A percentile compares a stretch with the other conserved stretches of the same genome.
phyloP scores from a whole-genome alignment of 2,329 filamentous ascomycete species.

The Ophiostoma populinum region DNA sequence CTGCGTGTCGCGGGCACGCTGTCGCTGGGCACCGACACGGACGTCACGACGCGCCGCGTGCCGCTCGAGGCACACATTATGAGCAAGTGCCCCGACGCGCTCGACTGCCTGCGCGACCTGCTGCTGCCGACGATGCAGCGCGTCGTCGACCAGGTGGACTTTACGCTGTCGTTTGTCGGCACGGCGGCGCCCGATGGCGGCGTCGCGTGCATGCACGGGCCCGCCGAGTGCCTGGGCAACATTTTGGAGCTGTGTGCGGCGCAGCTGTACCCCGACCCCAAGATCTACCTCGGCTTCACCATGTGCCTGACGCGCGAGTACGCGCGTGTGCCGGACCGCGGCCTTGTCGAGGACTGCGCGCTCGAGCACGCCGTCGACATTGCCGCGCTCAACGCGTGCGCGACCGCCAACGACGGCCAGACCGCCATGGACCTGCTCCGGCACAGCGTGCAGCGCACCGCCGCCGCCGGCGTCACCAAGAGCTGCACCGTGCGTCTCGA shows the following conservation, averaged over 20 bases:
- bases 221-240: slow-evolving; percentile 78
- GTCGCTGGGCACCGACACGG: not conserved
- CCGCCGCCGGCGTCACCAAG: slow-evolving; percentile 45
- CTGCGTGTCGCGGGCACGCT: not conserved
- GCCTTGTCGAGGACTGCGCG: slow-evolving; percentile 73
- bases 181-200: slow-evolving; percentile 49
- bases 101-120: slow-evolving; percentile 59
- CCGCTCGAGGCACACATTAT: slow-evolving; percentile 91
- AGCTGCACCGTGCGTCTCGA: slow-evolving; percentile 70
- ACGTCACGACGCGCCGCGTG: slow-evolving; percentile 27
- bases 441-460: slow-evolving; percentile 46
- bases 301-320: slow-evolving; percentile 77
- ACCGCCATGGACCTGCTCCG: slow-evolving; percentile 51
- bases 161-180: slow-evolving; percentile 80
- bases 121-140: slow-evolving; percentile 76
- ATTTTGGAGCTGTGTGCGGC: slow-evolving; percentile 87
- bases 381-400: slow-evolving; percentile 63
- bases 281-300: slow-evolving; percentile 79
- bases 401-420: slow-evolving; percentile 57
- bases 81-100: slow-evolving; percentile 89
- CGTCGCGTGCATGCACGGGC: slow-evolving; percentile 76
- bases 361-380: slow-evolving; percentile 83
- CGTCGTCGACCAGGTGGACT: slow-evolving; percentile 71
- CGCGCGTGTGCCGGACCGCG: slow-evolving; percentile 54
- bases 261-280: slow-evolving; percentile 65